Evolutionary conservation across 176 grass and related monocot genomes (phyloP), one percentile per base, ranked within the genome.

Genomic region (Zizania latifolia): DNA sequence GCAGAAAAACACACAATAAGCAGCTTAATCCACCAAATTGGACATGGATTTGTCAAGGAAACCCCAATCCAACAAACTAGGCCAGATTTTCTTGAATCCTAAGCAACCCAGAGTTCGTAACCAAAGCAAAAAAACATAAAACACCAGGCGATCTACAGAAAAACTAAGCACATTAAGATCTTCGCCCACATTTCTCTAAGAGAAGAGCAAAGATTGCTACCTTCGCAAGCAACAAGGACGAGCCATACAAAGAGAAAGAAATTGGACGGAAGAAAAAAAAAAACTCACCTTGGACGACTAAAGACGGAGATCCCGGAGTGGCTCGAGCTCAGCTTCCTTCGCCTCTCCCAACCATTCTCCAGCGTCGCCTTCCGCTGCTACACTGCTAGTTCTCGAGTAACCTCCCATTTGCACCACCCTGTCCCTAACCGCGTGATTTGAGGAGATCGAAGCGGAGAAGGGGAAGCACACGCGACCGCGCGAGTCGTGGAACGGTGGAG

Each of bases 281-380:
- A 22, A 17, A 21, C 46, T 16, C 68, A 85, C 76, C 83, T 73
- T 75, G 68, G 44, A 79, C 21, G 15, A 57, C 32, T 48, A 23
- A 85, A 51, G 60, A 73, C 65, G 76, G 58, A 65, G 83, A 85
- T 85, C 75, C 83, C 56, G 60, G 60, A 33, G 68, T 6, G 21
- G 31, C 41, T 72, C 53, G 39, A 62, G 78, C 56, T 61, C 55
- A 29, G 40, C 38, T 17, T 35, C 36, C 13, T 73, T 37, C 57
- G 8, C 16, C 37, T 34, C 36, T 57, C 68, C 45, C 60, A 27
- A 22, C 50, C 31, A 54, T 53, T n/a, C 72, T 43, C 55, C 81
- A 69, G 65, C 23, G n/a, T 66, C 55, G 65, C 37, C 14, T 53
- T 57, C 39, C 31, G 28, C 50, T 55, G 28, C 29, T 31, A 57